Evolutionary conservation across 73 alveolate species (phyloP).

Genomic region (Uronychia setigera): DNA sequence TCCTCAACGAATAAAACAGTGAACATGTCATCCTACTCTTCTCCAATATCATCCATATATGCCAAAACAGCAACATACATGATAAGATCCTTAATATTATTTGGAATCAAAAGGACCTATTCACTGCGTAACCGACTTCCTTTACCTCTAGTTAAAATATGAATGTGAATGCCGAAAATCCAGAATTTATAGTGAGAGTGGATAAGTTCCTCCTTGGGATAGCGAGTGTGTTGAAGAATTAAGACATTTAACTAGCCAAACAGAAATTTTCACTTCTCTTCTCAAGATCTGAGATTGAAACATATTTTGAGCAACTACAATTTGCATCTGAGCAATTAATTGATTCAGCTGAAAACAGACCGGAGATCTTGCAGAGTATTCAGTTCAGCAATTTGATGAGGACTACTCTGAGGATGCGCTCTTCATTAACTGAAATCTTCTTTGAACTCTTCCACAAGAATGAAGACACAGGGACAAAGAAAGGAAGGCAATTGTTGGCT

Average conservation of each 20-base stretch:
- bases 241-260: neutral
- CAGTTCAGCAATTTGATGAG: too few relatives aligned
- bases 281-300: neutral
- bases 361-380: too few relatives aligned
- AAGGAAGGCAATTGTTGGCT: neutral
- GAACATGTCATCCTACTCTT: neutral
- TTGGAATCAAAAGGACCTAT: neutral
- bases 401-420: neutral
- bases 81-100: neutral
- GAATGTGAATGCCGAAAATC: neutral
- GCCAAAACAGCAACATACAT: neutral
- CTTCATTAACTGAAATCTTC: neutral
- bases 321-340: neutral
- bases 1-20: neutral
- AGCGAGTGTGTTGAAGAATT: neutral
- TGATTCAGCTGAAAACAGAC: neutral
- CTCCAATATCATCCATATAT: neutral
- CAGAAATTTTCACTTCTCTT: neutral
- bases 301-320: neutral
- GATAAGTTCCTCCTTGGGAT: neutral
- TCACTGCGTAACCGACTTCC: neutral
- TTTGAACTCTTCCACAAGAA: neutral
- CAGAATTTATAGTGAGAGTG: neutral
- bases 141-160: too few relatives aligned
- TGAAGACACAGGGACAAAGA: neutral